Evolutionary conservation across 1,284 basidiomycete species (phyloP), one percentile per base, ranked within the genome.

Genomic region (Lentinula novae-zelandiae): DNA sequence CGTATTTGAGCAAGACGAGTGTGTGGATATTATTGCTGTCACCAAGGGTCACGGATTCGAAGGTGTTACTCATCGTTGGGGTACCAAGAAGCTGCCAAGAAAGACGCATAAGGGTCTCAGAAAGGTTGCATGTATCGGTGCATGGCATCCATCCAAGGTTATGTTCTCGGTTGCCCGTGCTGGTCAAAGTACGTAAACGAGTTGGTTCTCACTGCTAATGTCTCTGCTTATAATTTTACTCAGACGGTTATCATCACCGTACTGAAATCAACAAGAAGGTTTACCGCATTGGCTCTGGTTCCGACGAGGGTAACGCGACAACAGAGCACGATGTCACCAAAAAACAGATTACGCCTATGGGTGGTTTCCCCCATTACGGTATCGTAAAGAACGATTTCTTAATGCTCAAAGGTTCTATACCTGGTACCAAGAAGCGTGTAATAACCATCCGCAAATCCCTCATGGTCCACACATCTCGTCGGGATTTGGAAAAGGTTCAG

Each of bases 131-230:
- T 99, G 97, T 90, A 98, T 99, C 72, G 96, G 96, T 84, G 95
- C 95, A 74, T 97, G 95, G 95, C 95, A 97, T 86, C 95, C 95
- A 73, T 92, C 93, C 67, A 96, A 95, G 80, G 96, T 98, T 86
- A 98, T 98, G 96, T 99, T 94, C 90, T 97, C 95, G 54, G 97
- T 99, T 69, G 96, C 96, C 64, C 96, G 97, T 84, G 95, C 97
- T 68, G 97, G 97, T 95, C 96, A 99, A 89, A 92, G 91, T 93
- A 71, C 64, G 89, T 78, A 51, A 13, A 13, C 27, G 51, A 36
- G n/a, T 52, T 31, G 7, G 4, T 22, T 50, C 46, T 2, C 42
- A 20, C 57, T 44, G 40, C 17, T 31, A 22, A 38, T 20, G 4
- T 9, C 34, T 7, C 13, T 42, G 15, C 49, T 40, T 2, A 61